Conservation (phyloP, 2,329 filamentous ascomycete genomes). For the Plenodomus biglobosus region DNA sequence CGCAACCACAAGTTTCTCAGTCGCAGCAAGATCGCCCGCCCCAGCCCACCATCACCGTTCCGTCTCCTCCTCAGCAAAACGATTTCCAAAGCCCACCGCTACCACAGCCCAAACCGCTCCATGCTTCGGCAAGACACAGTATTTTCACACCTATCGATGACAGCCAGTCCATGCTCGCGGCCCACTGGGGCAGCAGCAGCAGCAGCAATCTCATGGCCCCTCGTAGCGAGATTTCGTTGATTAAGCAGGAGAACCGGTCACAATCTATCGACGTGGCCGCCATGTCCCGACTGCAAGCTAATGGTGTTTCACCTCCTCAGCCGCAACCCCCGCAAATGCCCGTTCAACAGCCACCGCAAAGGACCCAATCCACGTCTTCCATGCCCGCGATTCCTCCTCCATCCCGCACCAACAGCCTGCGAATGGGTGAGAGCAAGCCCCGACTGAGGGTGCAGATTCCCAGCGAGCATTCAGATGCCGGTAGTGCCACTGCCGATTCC, state of each 20-base stretch:
- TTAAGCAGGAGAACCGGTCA: conserved; percentile 54
- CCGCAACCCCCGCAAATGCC: conserved; percentile 42
- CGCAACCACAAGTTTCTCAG: conserved; percentile 72
- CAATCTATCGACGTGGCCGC: conserved; percentile 66
- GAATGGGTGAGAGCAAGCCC: conserved; percentile 70
- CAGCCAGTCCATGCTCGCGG: conserved; percentile 81
- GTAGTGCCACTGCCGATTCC: conserved; percentile 72
- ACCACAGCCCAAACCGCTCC: conserved; percentile 66
- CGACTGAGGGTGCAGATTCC: conserved; percentile 93
- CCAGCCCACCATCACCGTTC: conserved; percentile 42
- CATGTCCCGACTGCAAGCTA: conserved; percentile 49
- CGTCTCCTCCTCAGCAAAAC: conserved; percentile 57
- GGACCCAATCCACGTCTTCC: conserved; percentile 60
- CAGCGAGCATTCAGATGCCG: conserved; percentile 80
- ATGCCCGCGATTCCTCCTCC: conserved; percentile 72
- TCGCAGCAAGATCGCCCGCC: conserved; percentile 64
- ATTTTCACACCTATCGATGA: conserved; percentile 98
- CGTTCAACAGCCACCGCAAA: conserved; percentile 48
- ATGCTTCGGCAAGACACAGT: conserved; percentile 71
- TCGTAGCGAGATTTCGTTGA: conserved; percentile 48
- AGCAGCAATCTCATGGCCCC: conserved; percentile 54
- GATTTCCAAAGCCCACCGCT: conserved; percentile 56
- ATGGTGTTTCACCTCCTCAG: conserved; percentile 58
- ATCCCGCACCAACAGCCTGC: conserved; percentile 69
- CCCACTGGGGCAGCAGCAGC: conserved; percentile 65